Percentiles rank a stretch among this genome's conserved stretches.
phyloP scores from a whole-genome alignment of 352 stramenopile genomes.

The Phytopythium oedochilum region DNA sequence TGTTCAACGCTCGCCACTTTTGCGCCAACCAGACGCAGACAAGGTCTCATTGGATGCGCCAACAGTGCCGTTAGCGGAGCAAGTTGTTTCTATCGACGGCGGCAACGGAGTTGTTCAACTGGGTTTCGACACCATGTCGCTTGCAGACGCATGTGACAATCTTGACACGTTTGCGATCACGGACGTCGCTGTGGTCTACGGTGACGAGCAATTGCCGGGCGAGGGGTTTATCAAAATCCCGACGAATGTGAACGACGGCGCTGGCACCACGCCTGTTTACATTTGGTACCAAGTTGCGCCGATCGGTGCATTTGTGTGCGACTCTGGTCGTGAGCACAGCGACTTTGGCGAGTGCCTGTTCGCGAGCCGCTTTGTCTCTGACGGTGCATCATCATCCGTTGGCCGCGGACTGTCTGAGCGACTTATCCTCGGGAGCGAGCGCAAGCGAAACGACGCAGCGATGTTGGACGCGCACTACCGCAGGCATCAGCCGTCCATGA shows the following conservation, averaged over 20 bases:
- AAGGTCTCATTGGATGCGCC: not conserved
- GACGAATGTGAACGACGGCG: constrained; percentile 48
- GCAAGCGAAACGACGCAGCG: constrained; percentile 21
- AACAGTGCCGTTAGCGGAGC: not conserved
- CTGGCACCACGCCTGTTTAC: constrained; percentile 23
- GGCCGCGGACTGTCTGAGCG: constrained; percentile 6
- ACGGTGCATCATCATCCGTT: not conserved
- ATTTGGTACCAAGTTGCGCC: constrained; percentile 52
- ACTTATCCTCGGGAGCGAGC: not conserved
- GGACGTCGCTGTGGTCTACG: constrained; percentile 43
- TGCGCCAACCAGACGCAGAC: not conserved
- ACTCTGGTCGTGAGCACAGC: constrained; percentile 33
- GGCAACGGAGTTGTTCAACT: constrained; percentile 25
- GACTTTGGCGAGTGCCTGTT: constrained; percentile 75
- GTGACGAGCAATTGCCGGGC: constrained; percentile 16
- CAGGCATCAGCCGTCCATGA: constrained; percentile 45
- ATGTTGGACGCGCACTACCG: constrained; percentile 36
- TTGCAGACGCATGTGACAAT: not conserved
- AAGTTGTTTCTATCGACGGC: constrained; percentile 15
- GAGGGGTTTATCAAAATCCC: constrained; percentile 34
- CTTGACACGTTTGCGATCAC: constrained; percentile 46
- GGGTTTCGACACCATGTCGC: constrained; percentile 17
- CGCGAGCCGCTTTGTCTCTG: constrained; percentile 27
- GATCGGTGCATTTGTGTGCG: constrained; percentile 56
- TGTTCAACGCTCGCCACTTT: constrained; percentile 3